These are phyloP conservation scores for Triticum urartu DNA, from an alignment of 176 grass and related monocot species.

Conservation along the genomic window DNA sequence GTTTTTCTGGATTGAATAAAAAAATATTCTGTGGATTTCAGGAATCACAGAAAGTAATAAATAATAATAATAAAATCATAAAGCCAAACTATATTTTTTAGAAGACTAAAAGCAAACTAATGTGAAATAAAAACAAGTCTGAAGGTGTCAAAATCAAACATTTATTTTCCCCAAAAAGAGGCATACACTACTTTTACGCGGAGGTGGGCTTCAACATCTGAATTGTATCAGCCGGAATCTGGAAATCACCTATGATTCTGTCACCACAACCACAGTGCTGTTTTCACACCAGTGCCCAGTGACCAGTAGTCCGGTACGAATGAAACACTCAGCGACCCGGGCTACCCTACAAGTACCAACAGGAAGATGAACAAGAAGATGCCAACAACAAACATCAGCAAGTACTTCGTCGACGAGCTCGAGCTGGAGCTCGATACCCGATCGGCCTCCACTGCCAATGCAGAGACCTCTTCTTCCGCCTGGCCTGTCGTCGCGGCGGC, in stretches of 20 bases:
- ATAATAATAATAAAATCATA: too few species aligned
- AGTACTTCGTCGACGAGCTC: slow-evolving; percentile 45
- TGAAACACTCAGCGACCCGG: background rate
- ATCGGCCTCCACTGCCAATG: slow-evolving; percentile 8
- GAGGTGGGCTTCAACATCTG: background rate
- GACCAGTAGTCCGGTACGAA: too few species aligned
- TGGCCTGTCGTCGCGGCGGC: slow-evolving; percentile 33
- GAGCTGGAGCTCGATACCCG: slow-evolving; percentile 42
- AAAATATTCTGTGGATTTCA: too few species aligned
- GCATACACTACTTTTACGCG: background rate
- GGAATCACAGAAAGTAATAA: too few species aligned
- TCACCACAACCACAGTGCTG: background rate
- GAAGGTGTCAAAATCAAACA: background rate
- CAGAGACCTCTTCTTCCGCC: slow-evolving; percentile 28
- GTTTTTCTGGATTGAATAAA: too few species aligned
- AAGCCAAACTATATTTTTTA: too few species aligned
- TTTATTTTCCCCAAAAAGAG: too few species aligned
- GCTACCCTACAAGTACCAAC: slow-evolving; percentile 25
- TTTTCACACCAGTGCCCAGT: background rate
- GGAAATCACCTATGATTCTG: too few species aligned
- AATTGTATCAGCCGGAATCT: background rate
- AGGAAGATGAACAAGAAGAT: slow-evolving; percentile 46
- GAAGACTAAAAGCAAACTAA: too few species aligned
- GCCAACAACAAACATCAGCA: slow-evolving; percentile 49
- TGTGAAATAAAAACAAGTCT: background rate